A percentile compares a stretch with the other conserved stretches of the same genome.
Evolutionary conservation across 140 eudicot genomes (phyloP).

Genomic region (Erigeron philadelphicus): DNA sequence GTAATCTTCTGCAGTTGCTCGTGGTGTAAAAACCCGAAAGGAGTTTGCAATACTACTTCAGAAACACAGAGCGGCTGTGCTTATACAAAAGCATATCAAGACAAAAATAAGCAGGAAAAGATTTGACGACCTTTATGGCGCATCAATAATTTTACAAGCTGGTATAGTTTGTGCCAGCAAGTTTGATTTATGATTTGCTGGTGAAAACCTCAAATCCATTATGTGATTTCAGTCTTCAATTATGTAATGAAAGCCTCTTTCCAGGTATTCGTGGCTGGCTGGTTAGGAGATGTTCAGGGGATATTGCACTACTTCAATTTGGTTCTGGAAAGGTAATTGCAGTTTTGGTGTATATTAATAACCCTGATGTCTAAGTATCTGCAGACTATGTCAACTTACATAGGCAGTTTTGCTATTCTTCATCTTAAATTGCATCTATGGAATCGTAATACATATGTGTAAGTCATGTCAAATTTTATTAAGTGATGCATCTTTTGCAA

Average conservation of each 20-base stretch:
- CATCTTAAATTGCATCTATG: not conserved
- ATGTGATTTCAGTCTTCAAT: not conserved
- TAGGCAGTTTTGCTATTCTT: not conserved
- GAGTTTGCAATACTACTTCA: conserved; percentile 56
- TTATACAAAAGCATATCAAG: conserved; percentile 67
- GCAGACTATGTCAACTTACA: not conserved
- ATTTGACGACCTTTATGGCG: conserved; percentile 40
- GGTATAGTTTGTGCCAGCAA: conserved; percentile 38
- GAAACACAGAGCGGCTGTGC: conserved; percentile 75
- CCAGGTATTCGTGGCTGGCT: conserved; percentile 95
- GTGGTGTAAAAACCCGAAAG: conserved; percentile 78
- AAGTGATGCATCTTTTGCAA: conserved; percentile 9
- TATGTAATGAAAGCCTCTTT: conserved; percentile 22
- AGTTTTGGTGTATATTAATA: not conserved
- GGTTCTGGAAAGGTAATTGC: conserved; percentile 69
- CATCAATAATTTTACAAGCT: conserved; percentile 65
- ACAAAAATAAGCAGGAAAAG: conserved; percentile 43
- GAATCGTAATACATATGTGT: not conserved
- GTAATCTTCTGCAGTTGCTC: conserved; percentile 46
- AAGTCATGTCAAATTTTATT: not conserved
- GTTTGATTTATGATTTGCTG: conserved; percentile 1
- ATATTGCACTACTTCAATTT: conserved; percentile 66
- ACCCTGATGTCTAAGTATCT: not conserved
- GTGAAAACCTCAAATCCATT: not conserved
- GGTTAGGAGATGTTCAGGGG: conserved; percentile 93